Conservation (phyloP, 441 rosid genomes). For the Erodium moschatum region DNA sequence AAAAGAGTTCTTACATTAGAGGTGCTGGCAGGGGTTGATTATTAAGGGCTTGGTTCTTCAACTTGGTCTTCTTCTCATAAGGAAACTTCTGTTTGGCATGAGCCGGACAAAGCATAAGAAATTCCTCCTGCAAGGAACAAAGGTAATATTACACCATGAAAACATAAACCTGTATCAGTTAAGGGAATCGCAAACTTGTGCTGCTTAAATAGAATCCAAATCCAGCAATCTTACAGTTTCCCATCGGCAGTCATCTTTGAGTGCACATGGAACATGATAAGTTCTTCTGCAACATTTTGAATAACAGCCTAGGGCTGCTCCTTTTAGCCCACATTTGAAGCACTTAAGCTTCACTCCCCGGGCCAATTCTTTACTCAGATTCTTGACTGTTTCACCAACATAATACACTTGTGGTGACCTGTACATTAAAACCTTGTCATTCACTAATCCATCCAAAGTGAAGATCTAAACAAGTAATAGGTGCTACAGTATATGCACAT, state of each 20-base stretch:
- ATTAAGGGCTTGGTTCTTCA: conserved; percentile 20
- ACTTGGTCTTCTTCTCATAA: conserved; percentile 39
- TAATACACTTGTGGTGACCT: conserved; percentile 84
- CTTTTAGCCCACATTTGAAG: conserved; percentile 57
- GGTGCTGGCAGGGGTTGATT: conserved; percentile 15
- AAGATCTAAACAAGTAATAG: not conserved
- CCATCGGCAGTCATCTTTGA: conserved; percentile 66
- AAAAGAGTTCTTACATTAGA: conserved; percentile 33
- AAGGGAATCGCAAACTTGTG: not conserved
- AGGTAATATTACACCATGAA: conserved; percentile 15
- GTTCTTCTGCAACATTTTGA: conserved; percentile 60
- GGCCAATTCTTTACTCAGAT: conserved; percentile 60
- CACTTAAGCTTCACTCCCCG: conserved; percentile 79
- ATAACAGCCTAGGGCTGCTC: conserved; percentile 84
- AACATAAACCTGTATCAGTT: conserved; percentile 1
- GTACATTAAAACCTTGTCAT: conserved; percentile 2
- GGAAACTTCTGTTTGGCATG: conserved; percentile 70
- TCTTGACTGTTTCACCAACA: conserved; percentile 47
- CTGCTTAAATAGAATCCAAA: not conserved
- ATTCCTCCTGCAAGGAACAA: conserved; percentile 41
- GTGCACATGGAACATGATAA: conserved; percentile 81
- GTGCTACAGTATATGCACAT: not conserved
- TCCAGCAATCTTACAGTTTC: conserved; percentile 38
- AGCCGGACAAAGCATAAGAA: conserved; percentile 60
- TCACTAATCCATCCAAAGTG: not conserved